Base-by-base conservation (phyloP, 768 basidiomycete genomes). In the Lyophyllum shimeji region DNA sequence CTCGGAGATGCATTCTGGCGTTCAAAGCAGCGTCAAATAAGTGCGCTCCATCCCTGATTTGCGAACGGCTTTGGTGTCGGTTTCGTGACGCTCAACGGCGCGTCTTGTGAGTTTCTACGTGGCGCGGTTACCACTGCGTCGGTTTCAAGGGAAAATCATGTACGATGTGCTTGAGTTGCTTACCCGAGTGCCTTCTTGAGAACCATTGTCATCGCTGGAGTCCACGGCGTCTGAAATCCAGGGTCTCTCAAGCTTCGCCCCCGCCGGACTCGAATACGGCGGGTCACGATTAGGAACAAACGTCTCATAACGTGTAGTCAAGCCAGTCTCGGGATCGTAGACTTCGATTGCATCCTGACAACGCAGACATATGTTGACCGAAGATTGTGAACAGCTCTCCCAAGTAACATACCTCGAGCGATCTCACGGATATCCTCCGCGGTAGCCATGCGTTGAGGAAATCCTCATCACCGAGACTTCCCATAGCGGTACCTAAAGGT, bases 391-490 rank as follows among this genome's bases (percentile, higher is more conserved):
- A 44, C 24, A 56, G 11, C 43, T 43, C n/a, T 45, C 33, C 20
- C 43, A 43, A 48, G 18, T 20, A 34, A 60, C 76, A 60, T 49
- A 78, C 78, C 49, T 72, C 57, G 29, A 60, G 61, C 42, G 68
- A 68, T 33, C 61, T 68, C 51, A 81, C 59, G 17, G 55, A 63
- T 39, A 70, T 21, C 31, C 74, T 69, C 60, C 60, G 66, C 43
- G 81, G 81, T 33, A 80, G 57, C 80, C 79, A 82, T 29, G 76
- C 79, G 54, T 77, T 80, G 31, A 80, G 67, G 48, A 80, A 57
- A 60, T 81, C 74, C 55, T 80, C 77, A 2, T 73, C 77, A 25
- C 67, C 73, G 17, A 65, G 61, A 31, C 59, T 66, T 56, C 74
- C 72, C 1, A 64, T 55, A 6, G 76, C 76, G 33, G 71, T 62